Percentiles rank a stretch among this genome's conserved stretches.
Evolutionary conservation across 495 filamentous ascomycete species (phyloP).

Genomic region (Hypoxylon subgilvum): DNA sequence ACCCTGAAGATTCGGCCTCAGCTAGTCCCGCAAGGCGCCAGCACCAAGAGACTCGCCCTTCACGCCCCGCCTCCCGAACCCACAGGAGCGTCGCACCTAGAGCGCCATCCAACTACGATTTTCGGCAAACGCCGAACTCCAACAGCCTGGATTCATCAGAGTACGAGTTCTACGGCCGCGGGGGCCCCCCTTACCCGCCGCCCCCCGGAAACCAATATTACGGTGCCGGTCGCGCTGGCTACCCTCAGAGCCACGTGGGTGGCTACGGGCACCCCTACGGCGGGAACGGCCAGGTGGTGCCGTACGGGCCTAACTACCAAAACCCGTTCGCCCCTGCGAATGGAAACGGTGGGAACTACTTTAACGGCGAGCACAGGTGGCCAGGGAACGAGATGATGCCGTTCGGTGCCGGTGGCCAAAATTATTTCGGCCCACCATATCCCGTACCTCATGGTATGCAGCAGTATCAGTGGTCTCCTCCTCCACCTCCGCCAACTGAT

Average conservation of each 20-base stretch:
- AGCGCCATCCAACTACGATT: constrained; percentile 44
- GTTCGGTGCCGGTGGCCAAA: constrained; percentile 43
- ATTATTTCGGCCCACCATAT: constrained; percentile 38
- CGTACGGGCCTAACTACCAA: constrained; percentile 46
- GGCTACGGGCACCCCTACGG: constrained; percentile 45
- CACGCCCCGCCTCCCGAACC: constrained; percentile 45
- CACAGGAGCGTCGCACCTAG: constrained; percentile 46
- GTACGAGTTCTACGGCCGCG: constrained; percentile 43
- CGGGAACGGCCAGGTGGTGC: constrained; percentile 48
- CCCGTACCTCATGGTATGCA: constrained; percentile 48
- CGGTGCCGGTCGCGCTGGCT: constrained; percentile 40
- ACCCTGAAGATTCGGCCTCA: constrained; percentile 84
- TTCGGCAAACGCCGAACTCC: constrained; percentile 45
- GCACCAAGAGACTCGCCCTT: constrained; percentile 44
- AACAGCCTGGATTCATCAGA: constrained; percentile 60
- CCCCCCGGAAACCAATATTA: constrained; percentile 44
- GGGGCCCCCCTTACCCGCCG: constrained; percentile 42
- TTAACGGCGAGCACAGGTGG: constrained; percentile 40
- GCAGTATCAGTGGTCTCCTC: constrained; percentile 47
- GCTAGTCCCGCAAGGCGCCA: constrained; percentile 39
- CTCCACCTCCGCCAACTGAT: constrained; percentile 56
- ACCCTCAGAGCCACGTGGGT: constrained; percentile 52
- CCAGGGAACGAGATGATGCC: constrained; percentile 55
- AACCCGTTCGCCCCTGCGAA: constrained; percentile 52
- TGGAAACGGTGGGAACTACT: constrained; percentile 44